Percentiles rank a stretch among this genome's conserved stretches.
Evolutionary conservation across 2,329 filamentous ascomycete genomes (phyloP).

Genomic region (Aspergillus cejpii): DNA sequence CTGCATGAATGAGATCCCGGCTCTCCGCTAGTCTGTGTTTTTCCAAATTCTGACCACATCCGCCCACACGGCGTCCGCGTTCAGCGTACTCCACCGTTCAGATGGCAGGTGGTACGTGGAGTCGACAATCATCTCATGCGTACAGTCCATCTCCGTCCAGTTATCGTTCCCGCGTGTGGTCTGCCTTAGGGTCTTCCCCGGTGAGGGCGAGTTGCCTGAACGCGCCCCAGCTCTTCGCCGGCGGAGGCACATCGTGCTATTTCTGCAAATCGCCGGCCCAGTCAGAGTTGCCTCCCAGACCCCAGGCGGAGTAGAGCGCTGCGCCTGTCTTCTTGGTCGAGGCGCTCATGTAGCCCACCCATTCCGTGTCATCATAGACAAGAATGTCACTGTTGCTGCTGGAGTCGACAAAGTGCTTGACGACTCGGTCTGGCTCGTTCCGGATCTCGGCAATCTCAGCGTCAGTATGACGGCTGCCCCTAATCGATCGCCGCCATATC

Average conservation of each 20-base stretch:
- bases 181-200: neutral
- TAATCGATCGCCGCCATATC: too few species aligned
- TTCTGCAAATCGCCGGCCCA: conserved; percentile 31
- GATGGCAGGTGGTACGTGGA: neutral
- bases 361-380: conserved; percentile 30
- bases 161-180: conserved; percentile 6
- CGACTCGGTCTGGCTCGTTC: neutral
- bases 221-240: neutral
- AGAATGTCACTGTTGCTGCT: conserved; percentile 20
- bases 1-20: neutral
- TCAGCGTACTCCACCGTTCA: conserved; percentile 2
- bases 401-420: conserved; percentile 6
- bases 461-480: too few species aligned
- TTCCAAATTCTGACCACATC: conserved; percentile 7
- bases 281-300: conserved; percentile 27
- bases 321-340: conserved; percentile 18
- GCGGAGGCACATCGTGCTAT: neutral
- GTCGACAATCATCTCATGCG: neutral
- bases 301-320: conserved; percentile 14
- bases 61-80: conserved; percentile 5
- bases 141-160: conserved; percentile 9
- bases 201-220: neutral
- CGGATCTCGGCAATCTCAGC: too few species aligned
- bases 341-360: conserved; percentile 31
- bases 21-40: conserved; percentile 1